Percentiles rank a stretch among this genome's conserved stretches.
Conservation (phyloP, 768 basidiomycete species). For the Lyophyllum shimeji region DNA sequence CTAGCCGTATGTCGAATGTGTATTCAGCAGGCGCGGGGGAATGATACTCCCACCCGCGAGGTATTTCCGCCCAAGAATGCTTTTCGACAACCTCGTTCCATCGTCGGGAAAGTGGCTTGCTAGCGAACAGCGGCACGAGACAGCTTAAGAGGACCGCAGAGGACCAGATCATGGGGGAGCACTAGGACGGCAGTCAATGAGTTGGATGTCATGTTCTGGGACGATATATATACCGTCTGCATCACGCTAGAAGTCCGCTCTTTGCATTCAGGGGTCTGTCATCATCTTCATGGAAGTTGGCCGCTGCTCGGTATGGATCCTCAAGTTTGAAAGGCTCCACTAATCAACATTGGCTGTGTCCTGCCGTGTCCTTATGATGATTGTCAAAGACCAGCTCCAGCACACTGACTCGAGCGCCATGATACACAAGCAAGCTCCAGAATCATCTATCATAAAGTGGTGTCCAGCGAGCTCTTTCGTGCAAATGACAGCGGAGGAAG, state of each 20-base stretch:
- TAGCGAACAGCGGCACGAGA: constrained; percentile 34
- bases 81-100: constrained; percentile 51
- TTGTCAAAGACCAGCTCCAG: too few species aligned
- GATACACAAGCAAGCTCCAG: too few species aligned
- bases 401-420: too few species aligned
- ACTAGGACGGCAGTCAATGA: background rate
- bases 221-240: background rate
- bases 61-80: constrained; percentile 53
- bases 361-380: too few species aligned
- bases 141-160: constrained; percentile 30
- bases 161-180: constrained; percentile 28
- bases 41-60: constrained; percentile 50
- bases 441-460: too few species aligned
- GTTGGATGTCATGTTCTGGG: background rate
- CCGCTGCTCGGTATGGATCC: too few species aligned
- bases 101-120: constrained; percentile 41
- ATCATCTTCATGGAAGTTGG: background rate
- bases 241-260: background rate
- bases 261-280: background rate
- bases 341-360: too few species aligned
- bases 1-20: constrained; percentile 52
- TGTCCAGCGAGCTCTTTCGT: too few species aligned
- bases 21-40: constrained; percentile 46
- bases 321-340: too few species aligned
- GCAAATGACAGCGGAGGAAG: too few species aligned